phyloP scores from a whole-genome alignment of 768 basidiomycete species.

The Exsudoporus frostii region DNA sequence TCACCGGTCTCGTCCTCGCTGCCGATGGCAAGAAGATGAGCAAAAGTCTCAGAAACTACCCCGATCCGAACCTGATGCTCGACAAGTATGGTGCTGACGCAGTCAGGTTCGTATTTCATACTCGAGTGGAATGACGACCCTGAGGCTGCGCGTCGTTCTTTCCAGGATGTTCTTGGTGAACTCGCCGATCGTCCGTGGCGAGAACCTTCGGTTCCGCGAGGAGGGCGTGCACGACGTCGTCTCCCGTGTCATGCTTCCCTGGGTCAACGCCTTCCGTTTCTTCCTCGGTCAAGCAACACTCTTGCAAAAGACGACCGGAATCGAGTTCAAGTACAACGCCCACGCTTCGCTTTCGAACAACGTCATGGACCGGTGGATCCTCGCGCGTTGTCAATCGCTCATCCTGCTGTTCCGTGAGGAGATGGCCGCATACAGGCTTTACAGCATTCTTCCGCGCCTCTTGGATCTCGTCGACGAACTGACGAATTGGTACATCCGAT shows the following conservation, averaged over 20 bases:
- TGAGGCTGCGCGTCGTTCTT: not conserved
- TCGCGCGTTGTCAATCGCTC: conserved; percentile 96
- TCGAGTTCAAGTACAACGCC: conserved; percentile 84
- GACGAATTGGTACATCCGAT: conserved; percentile 99
- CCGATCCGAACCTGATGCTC: conserved; percentile 90
- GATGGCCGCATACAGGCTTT: conserved; percentile 96
- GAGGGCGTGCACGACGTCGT: conserved; percentile 97
- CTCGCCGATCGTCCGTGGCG: conserved; percentile 96
- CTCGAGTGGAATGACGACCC: not conserved
- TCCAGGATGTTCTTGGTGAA: conserved; percentile 95
- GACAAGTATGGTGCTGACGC: conserved; percentile 94
- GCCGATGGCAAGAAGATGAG: conserved; percentile 99
- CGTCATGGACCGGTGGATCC: conserved; percentile 98
- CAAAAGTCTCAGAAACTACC: conserved; percentile 95
- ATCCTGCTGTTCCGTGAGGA: conserved; percentile 89
- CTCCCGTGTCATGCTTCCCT: conserved; percentile 93
- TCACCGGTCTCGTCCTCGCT: conserved; percentile 92
- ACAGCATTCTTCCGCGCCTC: conserved; percentile 95
- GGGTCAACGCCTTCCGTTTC: conserved; percentile 99
- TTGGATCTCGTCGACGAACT: conserved; percentile 92
- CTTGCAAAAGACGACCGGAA: conserved; percentile 73
- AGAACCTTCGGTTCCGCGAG: conserved; percentile 97
- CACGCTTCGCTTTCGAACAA: conserved; percentile 80
- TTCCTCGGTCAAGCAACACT: conserved; percentile 93
- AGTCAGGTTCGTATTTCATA: conserved; percentile 54